Evolutionary conservation across 371 early-diverging fungal species (phyloP), one percentile per base, ranked within the genome.

Genomic region (Mucor piriformis): DNA sequence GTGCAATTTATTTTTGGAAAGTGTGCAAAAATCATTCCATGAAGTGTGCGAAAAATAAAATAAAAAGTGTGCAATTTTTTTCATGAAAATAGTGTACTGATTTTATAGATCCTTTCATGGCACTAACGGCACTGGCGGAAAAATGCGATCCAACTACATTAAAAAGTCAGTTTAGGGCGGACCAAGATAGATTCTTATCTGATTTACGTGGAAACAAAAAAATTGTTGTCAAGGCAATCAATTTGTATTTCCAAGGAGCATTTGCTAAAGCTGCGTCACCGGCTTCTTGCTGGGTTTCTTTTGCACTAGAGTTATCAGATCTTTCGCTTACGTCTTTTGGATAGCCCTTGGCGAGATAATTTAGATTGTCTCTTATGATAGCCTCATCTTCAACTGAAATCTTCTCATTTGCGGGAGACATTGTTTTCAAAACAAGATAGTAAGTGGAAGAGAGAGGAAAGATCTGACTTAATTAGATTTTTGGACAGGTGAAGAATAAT

Each of bases 141-240:
- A 87, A 89, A 66, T 89, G 89, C 52, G 84, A 81, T 48, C 89
- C 89, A 50, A 88, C 88, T 88, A 71, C 27, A 53, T n/a, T 15
- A 12, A 6, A 33, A 33, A 47, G 11, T 23, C 37, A n/a, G 21
- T 6, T n/a, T 34, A 34, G 34, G 1, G 7, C 5, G 13, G 34
- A 33, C 2, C n/a, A 54, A 8, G 18, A 29, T 44, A 29, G 16
- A 2, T 25, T 6, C 27, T 6, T 33, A 6, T 51, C 38, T 18
- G 3, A 32, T 43, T 21, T 73, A 76, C 77, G 55, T 38, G 77
- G 77, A n/a, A 76, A 64, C 49, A 71, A 52, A 2, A 76, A 55
- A 16, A 74, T 74, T 10, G 77, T 76, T 1, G 61, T 42, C 1
- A 76, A 46, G 11, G 77, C 77, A 44, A 73, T 63, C 0, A 69